A percentile compares a stretch with the other conserved stretches of the same genome.
phyloP scores from a whole-genome alignment of 495 filamentous ascomycete genomes.

The Cenococcum geophilum region DNA sequence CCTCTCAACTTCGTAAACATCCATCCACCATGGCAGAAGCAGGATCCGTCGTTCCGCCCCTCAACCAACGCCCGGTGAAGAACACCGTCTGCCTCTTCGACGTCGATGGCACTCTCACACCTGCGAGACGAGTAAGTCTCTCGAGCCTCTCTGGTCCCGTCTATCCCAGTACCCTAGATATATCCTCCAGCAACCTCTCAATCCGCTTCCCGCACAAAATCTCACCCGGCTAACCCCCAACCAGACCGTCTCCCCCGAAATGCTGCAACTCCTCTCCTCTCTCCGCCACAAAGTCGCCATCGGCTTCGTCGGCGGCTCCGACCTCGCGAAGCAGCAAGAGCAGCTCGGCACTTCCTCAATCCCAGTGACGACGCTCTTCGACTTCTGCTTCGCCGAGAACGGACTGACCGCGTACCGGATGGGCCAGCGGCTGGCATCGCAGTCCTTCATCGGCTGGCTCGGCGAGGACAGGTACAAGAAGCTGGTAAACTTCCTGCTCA shows the following conservation, averaged over 20 bases:
- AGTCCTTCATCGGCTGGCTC: conserved; percentile 85
- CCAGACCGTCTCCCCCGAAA: conserved; percentile 65
- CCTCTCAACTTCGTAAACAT: not conserved
- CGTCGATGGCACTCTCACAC: conserved; percentile 82
- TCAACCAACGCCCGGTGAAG: conserved; percentile 72
- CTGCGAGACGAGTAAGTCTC: conserved; percentile 54
- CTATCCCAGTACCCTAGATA: not conserved
- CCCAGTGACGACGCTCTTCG: conserved; percentile 74
- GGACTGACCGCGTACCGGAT: conserved; percentile 84
- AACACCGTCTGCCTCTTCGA: conserved; percentile 89
- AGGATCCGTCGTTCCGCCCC: conserved; percentile 59
- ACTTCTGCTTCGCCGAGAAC: conserved; percentile 95
- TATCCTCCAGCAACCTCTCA: conserved; percentile 29
- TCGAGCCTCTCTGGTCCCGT: not conserved
- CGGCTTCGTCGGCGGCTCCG: conserved; percentile 65
- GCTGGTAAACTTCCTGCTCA: conserved; percentile 57
- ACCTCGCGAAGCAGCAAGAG: conserved; percentile 91
- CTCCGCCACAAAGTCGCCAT: conserved; percentile 87
- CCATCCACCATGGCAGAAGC: conserved; percentile 27
- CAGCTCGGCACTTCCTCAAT: conserved; percentile 66
- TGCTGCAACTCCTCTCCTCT: conserved; percentile 68
- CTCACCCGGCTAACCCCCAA: not conserved
- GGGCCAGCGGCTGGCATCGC: conserved; percentile 62
- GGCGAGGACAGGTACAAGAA: conserved; percentile 90
- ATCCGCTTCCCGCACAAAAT: conserved; percentile 46